A percentile compares a stretch with the other conserved stretches of the same genome.
phyloP scores from a whole-genome alignment of 306 rosid genomes.

The Lathyrus aphaca region DNA sequence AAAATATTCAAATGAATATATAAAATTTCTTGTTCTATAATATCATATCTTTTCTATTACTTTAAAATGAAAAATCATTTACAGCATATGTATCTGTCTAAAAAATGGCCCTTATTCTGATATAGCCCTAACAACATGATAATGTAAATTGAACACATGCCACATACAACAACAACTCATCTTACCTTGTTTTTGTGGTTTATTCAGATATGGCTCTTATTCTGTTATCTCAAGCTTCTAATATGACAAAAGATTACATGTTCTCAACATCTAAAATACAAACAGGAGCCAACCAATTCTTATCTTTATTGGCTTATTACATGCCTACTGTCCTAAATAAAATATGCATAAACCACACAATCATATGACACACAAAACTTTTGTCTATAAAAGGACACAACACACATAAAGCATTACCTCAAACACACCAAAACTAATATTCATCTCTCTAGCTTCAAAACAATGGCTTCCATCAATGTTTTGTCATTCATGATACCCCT shows the following conservation, averaged over 20 bases:
- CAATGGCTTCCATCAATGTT: constrained; percentile 44
- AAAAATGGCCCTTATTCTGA: no score
- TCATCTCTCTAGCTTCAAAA: constrained; percentile 21
- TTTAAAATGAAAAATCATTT: no score
- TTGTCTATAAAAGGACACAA: constrained; percentile 44
- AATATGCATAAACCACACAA: neutral
- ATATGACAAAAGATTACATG: constrained; percentile 36
- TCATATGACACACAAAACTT: neutral
- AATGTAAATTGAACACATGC: constrained; percentile 25
- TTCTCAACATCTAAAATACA: constrained; percentile 20
- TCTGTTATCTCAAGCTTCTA: constrained; percentile 32
- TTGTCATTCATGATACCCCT: constrained; percentile 36
- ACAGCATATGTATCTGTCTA: no score
- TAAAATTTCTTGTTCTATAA: no score
- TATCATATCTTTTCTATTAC: no score
- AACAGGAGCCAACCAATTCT: constrained; percentile 34
- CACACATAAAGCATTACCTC: neutral
- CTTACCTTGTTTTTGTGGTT: constrained; percentile 37
- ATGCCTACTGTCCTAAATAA: neutral
- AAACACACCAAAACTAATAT: neutral
- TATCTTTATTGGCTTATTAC: constrained; percentile 21
- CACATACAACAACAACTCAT: constrained; percentile 34
- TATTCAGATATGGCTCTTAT: constrained; percentile 32
- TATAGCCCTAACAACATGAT: constrained; percentile 5
- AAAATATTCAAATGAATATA: no score